These are phyloP conservation scores for Tetratostichococcus sp. DNA, from an alignment of 139 green algal species.

Conservation along the genomic window DNA sequence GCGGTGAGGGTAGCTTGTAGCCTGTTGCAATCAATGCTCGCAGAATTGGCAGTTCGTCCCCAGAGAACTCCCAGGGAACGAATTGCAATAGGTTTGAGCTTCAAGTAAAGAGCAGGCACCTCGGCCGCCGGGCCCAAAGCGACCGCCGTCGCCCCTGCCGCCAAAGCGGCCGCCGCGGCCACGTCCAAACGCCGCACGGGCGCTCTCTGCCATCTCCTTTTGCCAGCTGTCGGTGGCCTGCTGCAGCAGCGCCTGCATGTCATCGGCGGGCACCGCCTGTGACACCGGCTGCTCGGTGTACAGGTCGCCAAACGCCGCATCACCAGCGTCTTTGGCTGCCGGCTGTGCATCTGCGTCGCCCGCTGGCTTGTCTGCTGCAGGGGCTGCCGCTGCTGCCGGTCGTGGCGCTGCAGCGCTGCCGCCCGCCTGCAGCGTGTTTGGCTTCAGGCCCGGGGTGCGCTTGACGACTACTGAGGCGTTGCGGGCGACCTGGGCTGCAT, in stretches of 20 bases:
- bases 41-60: no score
- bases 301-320: slow-evolving; percentile 1
- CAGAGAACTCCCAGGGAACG: no score
- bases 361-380: slow-evolving; percentile 1
- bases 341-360: slow-evolving; percentile 1
- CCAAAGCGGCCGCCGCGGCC: slow-evolving; percentile 16
- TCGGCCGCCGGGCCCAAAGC: neutral
- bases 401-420: neutral
- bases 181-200: slow-evolving; percentile 13
- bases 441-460: slow-evolving; percentile 39
- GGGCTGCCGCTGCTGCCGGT: neutral
- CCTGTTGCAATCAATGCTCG: no score
- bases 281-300: neutral
- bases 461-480: slow-evolving; percentile 62
- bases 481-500: slow-evolving; percentile 56
- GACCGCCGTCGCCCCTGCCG: slow-evolving; percentile 3
- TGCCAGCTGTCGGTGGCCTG: slow-evolving; percentile 3
- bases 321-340: slow-evolving; percentile 16
- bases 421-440: neutral
- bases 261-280: neutral
- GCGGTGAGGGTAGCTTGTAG: no score
- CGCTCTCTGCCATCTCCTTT: slow-evolving; percentile 6
- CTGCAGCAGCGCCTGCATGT: slow-evolving; percentile 4
- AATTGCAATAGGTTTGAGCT: no score
- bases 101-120: no score